Evolutionary conservation across 2,329 filamentous ascomycete species (phyloP).

Genomic region (Nigrospora osmanthi): DNA sequence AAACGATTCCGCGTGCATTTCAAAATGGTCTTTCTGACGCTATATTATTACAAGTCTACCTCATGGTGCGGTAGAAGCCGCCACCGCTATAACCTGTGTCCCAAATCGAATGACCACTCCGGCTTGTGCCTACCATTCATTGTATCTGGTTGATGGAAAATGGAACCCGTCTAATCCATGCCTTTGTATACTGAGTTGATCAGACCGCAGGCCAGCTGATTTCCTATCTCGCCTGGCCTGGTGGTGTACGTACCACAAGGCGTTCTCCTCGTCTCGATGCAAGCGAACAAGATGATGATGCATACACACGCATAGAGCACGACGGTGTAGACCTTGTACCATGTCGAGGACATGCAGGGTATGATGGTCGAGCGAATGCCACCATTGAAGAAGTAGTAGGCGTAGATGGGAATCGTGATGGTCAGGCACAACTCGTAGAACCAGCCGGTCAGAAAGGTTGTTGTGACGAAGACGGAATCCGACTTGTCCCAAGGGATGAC

Average conservation of each 20-base stretch:
- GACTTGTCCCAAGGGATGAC: not conserved
- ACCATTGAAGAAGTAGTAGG: constrained; percentile 10
- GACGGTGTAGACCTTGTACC: constrained; percentile 15
- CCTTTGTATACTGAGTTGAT: too few relatives aligned
- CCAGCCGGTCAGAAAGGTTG: constrained; percentile 4
- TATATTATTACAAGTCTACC: too few relatives aligned
- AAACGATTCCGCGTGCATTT: too few relatives aligned
- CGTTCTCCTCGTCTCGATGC: constrained; percentile 11
- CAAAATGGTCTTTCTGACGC: too few relatives aligned
- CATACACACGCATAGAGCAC: constrained; percentile 6
- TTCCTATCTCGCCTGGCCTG: too few relatives aligned
- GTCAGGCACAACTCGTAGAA: constrained; percentile 11
- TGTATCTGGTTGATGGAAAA: too few relatives aligned
- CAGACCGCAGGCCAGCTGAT: too few relatives aligned
- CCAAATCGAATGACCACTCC: too few relatives aligned
- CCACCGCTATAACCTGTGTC: too few relatives aligned
- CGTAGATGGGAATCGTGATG: constrained; percentile 3
- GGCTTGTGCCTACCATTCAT: too few relatives aligned
- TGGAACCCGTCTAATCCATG: too few relatives aligned
- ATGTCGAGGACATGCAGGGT: constrained; percentile 12
- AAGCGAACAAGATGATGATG: constrained; percentile 6
- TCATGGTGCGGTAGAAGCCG: too few relatives aligned
- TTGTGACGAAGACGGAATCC: constrained; percentile 2
- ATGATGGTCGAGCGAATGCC: constrained; percentile 11
- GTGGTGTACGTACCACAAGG: constrained; percentile 13